Evolutionary conservation across 352 stramenopile genomes (phyloP), one percentile per base, ranked within the genome.

Genomic region (Albugo candida): DNA sequence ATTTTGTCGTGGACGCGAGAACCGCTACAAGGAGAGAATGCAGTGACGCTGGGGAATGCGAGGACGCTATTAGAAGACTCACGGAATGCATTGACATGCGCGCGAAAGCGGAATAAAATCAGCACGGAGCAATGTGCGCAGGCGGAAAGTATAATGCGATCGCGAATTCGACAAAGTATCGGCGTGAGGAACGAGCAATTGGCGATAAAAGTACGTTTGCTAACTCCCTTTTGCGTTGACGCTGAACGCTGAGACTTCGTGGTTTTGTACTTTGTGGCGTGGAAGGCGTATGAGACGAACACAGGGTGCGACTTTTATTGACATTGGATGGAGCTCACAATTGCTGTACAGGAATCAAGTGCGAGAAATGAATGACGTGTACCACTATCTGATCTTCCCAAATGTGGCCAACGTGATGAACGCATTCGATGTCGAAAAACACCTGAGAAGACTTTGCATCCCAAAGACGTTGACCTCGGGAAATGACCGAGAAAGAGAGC

Each of bases 301-400:
- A 13, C 11, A 41, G 17, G 18, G 42, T 40, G 13, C 17, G 40
- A 11, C 19, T 43, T 14, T 17, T 21, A 2, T 16, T 27, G 4
- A 51, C 12, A 8, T 24, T 24, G 35, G 24, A 27, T n/a, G 19
- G 38, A 24, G 31, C 13, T 24, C 20, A 43, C 38, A 8, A 10
- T 8, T 24, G 38, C 17, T 13, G 43, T 43, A 17, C 17, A 63
- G 59, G 1, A 61, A 54, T 11, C 53, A 52, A 0, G 71, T 87
- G 24, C 64, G 70, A 11, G 56, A 79, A n/a, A 71, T 60, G 38
- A 84, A 87, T 47, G 62, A 83, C 40, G 55, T 71, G 45, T 70
- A 69, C 38, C 84, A 84, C 53, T 65, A 67, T 12, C 60, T 87
- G 31, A 60, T 56, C n/a, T 83, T 80, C 21, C 74, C 74, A 34